phyloP scores from a whole-genome alignment of 2,329 filamentous ascomycete species.

The Epichloe elymi region DNA sequence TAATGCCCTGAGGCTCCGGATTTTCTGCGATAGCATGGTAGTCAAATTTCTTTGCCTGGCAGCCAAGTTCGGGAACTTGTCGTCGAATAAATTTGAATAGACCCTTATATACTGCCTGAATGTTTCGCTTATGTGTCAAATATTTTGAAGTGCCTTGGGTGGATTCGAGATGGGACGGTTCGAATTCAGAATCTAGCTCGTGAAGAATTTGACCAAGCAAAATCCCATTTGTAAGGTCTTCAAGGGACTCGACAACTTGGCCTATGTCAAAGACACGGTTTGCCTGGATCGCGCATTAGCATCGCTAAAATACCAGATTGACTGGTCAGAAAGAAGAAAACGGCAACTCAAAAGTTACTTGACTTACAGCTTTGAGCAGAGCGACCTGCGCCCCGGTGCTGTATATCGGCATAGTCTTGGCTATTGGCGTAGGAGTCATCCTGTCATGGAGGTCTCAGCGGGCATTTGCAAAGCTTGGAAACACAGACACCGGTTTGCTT shows the following conservation, averaged over 20 bases:
- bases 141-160: constrained; percentile 29
- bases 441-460: not conserved
- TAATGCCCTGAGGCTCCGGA: constrained; percentile 39
- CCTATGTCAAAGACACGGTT: constrained; percentile 31
- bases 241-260: constrained; percentile 33
- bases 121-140: constrained; percentile 35
- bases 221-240: constrained; percentile 39
- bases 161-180: constrained; percentile 38
- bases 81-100: constrained; percentile 42
- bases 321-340: not conserved
- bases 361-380: constrained; percentile 41
- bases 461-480: not conserved
- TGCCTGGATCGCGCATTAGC: constrained; percentile 12
- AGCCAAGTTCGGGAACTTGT: constrained; percentile 36
- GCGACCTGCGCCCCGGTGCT: constrained; percentile 35
- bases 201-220: constrained; percentile 42
- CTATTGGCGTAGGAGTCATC: not conserved
- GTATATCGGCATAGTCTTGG: constrained; percentile 23
- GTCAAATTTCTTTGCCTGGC: constrained; percentile 38
- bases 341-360: constrained; percentile 3
- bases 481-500: not conserved
- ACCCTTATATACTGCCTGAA: constrained; percentile 41
- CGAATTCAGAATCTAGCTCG: constrained; percentile 44
- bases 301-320: constrained; percentile 1
- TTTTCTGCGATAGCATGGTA: constrained; percentile 46